A percentile compares a stretch with the other conserved stretches of the same genome.
Conservation (phyloP, 257 asterid species). For the Solanum chiquidenum region DNA sequence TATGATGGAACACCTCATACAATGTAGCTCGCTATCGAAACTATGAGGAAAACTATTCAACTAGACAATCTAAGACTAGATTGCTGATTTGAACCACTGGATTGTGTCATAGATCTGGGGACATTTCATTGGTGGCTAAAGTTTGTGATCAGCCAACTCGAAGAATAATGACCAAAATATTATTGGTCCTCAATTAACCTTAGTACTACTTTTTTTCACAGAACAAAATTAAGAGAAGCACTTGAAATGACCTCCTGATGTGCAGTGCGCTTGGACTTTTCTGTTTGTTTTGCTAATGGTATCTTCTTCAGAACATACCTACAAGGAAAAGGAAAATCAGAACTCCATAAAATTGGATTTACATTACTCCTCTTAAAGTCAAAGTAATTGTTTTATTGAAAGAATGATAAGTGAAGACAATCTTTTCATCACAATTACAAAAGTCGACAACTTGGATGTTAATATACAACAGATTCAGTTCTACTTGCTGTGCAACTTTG, state of each 20-base stretch:
- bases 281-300: constrained; percentile 60
- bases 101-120: not conserved
- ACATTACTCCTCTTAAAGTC: not conserved
- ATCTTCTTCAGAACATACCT: constrained; percentile 88
- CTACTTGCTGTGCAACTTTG: not conserved
- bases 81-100: not conserved
- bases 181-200: not conserved
- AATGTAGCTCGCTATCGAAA: not conserved
- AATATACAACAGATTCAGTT: not conserved
- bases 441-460: not conserved
- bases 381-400: not conserved
- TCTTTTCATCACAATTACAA: not conserved
- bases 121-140: not conserved
- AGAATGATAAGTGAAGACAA: not conserved
- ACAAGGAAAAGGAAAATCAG: not conserved
- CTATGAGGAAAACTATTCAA: not conserved
- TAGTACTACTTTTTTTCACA: not conserved
- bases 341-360: not conserved
- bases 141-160: not conserved
- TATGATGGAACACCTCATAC: not conserved
- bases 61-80: not conserved
- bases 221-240: not conserved
- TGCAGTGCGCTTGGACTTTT: constrained; percentile 62
- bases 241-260: constrained; percentile 63
- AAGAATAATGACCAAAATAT: not conserved